A percentile compares a stretch with the other conserved stretches of the same genome.
Evolutionary conservation across 768 basidiomycete genomes (phyloP).

Genomic region (Pleurotus tuoliensis): DNA sequence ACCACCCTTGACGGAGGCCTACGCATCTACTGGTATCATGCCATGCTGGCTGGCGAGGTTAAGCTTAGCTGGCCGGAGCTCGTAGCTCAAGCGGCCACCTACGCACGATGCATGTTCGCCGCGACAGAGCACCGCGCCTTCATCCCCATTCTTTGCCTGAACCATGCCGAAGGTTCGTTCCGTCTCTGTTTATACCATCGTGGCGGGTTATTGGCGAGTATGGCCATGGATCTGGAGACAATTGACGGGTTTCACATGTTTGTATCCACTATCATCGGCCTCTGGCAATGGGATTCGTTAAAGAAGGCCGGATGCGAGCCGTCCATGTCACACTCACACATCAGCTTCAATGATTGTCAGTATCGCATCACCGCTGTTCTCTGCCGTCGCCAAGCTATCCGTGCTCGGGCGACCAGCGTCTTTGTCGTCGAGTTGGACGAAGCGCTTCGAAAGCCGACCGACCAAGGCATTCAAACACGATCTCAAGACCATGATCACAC

Average conservation of each 20-base stretch:
- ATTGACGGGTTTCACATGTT: background rate
- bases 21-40: background rate
- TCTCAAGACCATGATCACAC: too few species aligned
- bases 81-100: conserved; percentile 4
- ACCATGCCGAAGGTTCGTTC: background rate
- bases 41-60: background rate
- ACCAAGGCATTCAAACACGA: background rate
- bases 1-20: background rate
- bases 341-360: background rate
- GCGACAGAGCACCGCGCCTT: conserved; percentile 3
- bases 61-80: background rate
- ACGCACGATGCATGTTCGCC: conserved; percentile 8
- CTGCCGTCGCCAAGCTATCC: conserved; percentile 1
- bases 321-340: background rate
- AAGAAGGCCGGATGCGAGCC: conserved; percentile 3
- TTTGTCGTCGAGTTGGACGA: background rate
- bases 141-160: background rate
- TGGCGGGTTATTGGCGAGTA: conserved; percentile 1
- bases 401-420: conserved; percentile 4
- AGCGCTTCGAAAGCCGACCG: too few species aligned
- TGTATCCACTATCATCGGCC: conserved; percentile 2
- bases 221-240: background rate
- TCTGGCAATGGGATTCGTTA: background rate
- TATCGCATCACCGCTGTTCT: conserved; percentile 1
- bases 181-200: conserved; percentile 4